These are phyloP conservation scores for Spencermartinsiella ligniputridi DNA, from an alignment of 1,139 yeast genomes.

Conservation along the genomic window DNA sequence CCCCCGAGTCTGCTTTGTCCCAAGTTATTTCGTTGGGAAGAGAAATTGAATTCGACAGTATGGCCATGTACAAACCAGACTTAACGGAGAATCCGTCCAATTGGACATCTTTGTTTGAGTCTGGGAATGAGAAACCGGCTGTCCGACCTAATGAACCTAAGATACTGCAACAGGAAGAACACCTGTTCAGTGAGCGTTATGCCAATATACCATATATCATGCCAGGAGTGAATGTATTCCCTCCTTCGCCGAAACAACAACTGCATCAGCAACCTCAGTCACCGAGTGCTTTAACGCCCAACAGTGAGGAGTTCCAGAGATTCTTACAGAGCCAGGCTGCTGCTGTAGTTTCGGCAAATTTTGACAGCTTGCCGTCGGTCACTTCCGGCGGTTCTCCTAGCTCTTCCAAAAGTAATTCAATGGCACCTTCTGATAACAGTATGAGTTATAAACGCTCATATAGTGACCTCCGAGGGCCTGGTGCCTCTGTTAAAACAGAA, in stretches of 20 bases:
- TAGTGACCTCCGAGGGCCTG: background rate
- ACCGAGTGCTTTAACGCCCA: background rate
- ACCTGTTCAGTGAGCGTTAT: background rate
- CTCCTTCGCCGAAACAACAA: background rate
- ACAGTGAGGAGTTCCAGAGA: background rate
- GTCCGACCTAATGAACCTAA: background rate
- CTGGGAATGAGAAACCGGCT: background rate
- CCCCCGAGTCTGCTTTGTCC: constrained; percentile 42
- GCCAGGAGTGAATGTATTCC: background rate
- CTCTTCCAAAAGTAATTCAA: background rate
- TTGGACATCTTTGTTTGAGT: constrained; percentile 7
- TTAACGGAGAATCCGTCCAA: background rate
- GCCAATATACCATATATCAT: background rate
- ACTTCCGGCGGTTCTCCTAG: background rate
- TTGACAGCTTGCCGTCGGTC: background rate
- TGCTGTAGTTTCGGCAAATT: background rate
- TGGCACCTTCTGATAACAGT: background rate
- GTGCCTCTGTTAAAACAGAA: background rate
- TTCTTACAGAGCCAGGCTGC: constrained; percentile 1
- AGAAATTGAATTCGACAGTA: background rate
- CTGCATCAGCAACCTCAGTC: background rate
- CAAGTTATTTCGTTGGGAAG: background rate
- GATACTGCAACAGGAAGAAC: background rate
- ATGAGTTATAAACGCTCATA: background rate
- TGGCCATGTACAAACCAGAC: constrained; percentile 1